Evolutionary conservation across 345 rosid genomes (phyloP), one percentile per base, ranked within the genome.

Genomic region (Toxicodendron radicans): DNA sequence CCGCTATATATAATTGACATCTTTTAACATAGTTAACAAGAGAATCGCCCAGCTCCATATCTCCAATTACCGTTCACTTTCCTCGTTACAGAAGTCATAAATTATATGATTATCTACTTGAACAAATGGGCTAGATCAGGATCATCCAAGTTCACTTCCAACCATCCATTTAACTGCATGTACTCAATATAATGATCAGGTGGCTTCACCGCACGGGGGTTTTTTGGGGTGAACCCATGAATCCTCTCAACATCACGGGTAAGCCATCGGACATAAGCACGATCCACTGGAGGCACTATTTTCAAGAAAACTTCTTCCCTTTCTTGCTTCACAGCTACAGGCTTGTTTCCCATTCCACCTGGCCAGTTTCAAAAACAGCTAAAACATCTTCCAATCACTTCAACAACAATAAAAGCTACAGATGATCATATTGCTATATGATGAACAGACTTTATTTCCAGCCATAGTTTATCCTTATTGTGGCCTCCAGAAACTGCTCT

Each of bases 81-180:
- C 54, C 54, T 11, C 51, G 0, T 13, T 3, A 4, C 6, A 14
- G 7, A 51, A 13, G 54, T 51, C 18, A 51, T 48, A 24, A 14
- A 12, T 46, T 30, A 32, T 35, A 21, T 60, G 27, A 51, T 65
- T 53, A 75, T 62, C 79, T 74, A 80, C 77, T 78, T 85, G 76
- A 90, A 82, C 84, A 93, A 48, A 81, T 91, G 93, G 38, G 88
- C 86, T 5, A 91, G 82, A 79, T 88, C 91, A 64, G 93, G 97
- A 78, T 93, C 97, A 66, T 93, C 86, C 83, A 90, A 75, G 79
- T 83, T 85, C 72, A 88, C 86, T 75, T 90, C 94, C 75, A 91
- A 75, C 85, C 79, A 82, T 49, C 97, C 95, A 60, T 90, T 82
- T 64, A 87, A 70, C 53, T 79, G 81, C 97, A 90, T 90, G 76